A percentile compares a stretch with the other conserved stretches of the same genome.
Conservation (phyloP, 1,139 yeast species). For the Groenewaldozyma auringiensis region DNA sequence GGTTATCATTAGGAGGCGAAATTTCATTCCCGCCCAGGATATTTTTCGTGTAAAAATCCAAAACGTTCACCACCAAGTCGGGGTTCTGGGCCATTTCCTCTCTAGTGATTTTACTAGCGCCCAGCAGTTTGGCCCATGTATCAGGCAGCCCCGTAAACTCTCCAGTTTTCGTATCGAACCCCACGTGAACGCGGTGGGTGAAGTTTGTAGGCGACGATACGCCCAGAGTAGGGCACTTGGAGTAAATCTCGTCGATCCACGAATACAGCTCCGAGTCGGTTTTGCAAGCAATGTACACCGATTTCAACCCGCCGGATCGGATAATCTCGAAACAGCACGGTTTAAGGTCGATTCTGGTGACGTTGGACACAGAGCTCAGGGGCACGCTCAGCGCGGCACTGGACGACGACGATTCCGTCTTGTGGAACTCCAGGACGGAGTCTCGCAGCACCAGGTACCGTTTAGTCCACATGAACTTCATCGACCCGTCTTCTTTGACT, state of each 20-base stretch:
- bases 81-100: conserved; percentile 41
- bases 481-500: conserved; percentile 76
- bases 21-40: conserved; percentile 7
- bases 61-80: conserved; percentile 66
- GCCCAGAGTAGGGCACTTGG: conserved; percentile 79
- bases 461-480: conserved; percentile 85
- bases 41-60: conserved; percentile 57
- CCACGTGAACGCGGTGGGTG: conserved; percentile 41
- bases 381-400: conserved; percentile 41
- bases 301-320: conserved; percentile 47
- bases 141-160: conserved; percentile 41
- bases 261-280: conserved; percentile 73
- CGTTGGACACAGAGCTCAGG: conserved; percentile 46
- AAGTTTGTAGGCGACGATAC: conserved; percentile 42
- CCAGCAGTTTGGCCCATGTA: conserved; percentile 38
- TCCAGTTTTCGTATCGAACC: conserved; percentile 39
- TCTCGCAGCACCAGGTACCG: conserved; percentile 73
- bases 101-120: conserved; percentile 38
- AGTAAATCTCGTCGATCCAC: conserved; percentile 87
- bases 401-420: conserved; percentile 40
- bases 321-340: conserved; percentile 74
- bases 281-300: conserved; percentile 69
- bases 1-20: neutral
- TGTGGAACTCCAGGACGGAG: conserved; percentile 65
- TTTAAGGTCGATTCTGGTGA: conserved; percentile 57